These are phyloP conservation scores for Zygotorulaspora mrakii DNA, from an alignment of 1,139 yeast genomes.

Conservation along the genomic window DNA sequence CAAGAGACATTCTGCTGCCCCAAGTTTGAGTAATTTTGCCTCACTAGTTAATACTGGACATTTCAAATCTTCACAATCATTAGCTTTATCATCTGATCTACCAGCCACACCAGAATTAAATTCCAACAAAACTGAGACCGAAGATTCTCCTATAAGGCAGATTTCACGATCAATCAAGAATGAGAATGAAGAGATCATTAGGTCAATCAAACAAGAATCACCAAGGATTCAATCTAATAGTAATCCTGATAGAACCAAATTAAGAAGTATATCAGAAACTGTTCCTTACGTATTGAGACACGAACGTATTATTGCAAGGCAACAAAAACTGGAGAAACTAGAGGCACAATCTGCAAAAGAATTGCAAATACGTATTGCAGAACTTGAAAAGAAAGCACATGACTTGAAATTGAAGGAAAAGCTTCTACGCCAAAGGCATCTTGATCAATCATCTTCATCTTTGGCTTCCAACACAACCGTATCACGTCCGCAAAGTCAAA, in stretches of 20 bases:
- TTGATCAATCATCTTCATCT: conserved; percentile 16
- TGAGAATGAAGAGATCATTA: conserved; percentile 42
- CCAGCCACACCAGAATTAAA: conserved; percentile 33
- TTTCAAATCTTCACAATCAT: conserved; percentile 33
- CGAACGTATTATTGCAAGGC: conserved; percentile 69
- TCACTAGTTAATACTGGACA: conserved; percentile 36
- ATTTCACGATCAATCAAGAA: conserved; percentile 37
- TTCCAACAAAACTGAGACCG: conserved; percentile 14
- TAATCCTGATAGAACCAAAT: conserved; percentile 59
- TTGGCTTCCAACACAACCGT: conserved; percentile 16
- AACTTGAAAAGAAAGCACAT: conserved; percentile 70
- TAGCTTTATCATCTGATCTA: conserved; percentile 24
- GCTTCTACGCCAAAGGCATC: conserved; percentile 38
- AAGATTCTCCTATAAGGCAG: conserved; percentile 37
- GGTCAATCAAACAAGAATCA: conserved; percentile 53
- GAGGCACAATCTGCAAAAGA: conserved; percentile 76
- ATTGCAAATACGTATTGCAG: conserved; percentile 67
- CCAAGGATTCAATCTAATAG: conserved; percentile 28
- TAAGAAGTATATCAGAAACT: conserved; percentile 74
- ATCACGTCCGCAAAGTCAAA: conserved; percentile 20
- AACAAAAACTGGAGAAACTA: conserved; percentile 71
- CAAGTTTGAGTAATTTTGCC: conserved; percentile 38
- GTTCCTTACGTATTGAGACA: conserved; percentile 77
- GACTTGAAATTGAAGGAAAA: conserved; percentile 66
- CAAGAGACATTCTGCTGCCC: conserved; percentile 34